Evolutionary conservation across 169 alveolate species (phyloP).

Genomic region (Theileria annulata): DNA sequence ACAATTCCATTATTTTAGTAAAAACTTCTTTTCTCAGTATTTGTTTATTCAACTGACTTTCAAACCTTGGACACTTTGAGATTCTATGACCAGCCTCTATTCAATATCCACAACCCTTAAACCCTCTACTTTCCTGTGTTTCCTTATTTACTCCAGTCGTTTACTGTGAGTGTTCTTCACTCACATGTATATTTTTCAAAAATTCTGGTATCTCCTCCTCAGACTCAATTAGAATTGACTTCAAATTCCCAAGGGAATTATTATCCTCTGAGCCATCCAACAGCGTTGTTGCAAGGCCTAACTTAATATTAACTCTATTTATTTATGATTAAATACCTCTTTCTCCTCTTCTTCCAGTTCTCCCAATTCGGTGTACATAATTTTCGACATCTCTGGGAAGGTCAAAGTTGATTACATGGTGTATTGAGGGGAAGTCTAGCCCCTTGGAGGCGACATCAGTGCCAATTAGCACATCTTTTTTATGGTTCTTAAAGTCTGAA

Average conservation of each 20-base stretch:
- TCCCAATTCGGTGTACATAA: constrained; percentile 97
- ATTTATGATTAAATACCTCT: not conserved
- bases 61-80: constrained; percentile 87
- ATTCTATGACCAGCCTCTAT: constrained; percentile 92
- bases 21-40: not conserved
- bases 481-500: constrained; percentile 79
- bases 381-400: constrained; percentile 96
- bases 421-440: constrained; percentile 94
- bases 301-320: not conserved
- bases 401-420: constrained; percentile 97
- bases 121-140: constrained; percentile 84
- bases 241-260: constrained; percentile 80
- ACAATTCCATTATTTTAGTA: too few relatives aligned
- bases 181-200: constrained; percentile 80
- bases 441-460: constrained; percentile 98
- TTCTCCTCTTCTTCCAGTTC: constrained; percentile 97
- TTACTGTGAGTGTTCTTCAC: constrained; percentile 75
- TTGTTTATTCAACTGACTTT: constrained; percentile 59
- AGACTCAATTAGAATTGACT: constrained; percentile 88
- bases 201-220: constrained; percentile 87
- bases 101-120: constrained; percentile 91
- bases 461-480: constrained; percentile 86
- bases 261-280: constrained; percentile 82
- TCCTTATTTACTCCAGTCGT: not conserved
- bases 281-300: constrained; percentile 92